Conservation (phyloP, 148 eudicot genomes). For the Spergularia marina region DNA sequence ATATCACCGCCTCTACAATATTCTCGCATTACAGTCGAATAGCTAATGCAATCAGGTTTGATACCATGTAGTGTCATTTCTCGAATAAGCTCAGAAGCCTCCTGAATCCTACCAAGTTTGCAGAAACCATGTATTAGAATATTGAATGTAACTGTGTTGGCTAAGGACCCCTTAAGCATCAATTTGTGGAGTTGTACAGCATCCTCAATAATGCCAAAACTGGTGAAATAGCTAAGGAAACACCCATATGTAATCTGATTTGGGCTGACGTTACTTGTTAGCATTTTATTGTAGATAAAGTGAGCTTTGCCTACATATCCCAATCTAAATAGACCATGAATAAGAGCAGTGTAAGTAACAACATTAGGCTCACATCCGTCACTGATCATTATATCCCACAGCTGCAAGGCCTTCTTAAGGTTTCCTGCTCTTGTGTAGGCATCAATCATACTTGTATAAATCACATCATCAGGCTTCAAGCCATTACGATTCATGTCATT, state of each 20-base stretch:
- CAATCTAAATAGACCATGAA: constrained; percentile 59
- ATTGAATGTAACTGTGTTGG: constrained; percentile 74
- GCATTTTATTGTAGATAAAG: constrained; percentile 65
- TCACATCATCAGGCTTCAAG: constrained; percentile 67
- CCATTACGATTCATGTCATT: constrained; percentile 66
- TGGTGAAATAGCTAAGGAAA: constrained; percentile 62
- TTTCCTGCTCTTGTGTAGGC: constrained; percentile 65
- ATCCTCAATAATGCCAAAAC: constrained; percentile 54
- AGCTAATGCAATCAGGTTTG: constrained; percentile 79
- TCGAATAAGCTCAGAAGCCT: constrained; percentile 47
- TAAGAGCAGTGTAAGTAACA: constrained; percentile 66
- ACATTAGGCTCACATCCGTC: constrained; percentile 73
- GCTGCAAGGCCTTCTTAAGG: constrained; percentile 58
- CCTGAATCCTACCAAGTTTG: constrained; percentile 60
- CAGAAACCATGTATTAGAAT: constrained; percentile 76
- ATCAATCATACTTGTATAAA: constrained; percentile 69
- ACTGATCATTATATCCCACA: constrained; percentile 67
- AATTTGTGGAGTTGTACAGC: constrained; percentile 57
- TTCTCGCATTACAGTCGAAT: constrained; percentile 65
- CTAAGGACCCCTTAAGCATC: constrained; percentile 50
- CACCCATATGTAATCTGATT: constrained; percentile 76
- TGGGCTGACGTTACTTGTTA: constrained; percentile 43
- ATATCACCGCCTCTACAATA: constrained; percentile 59
- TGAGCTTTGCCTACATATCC: constrained; percentile 63
- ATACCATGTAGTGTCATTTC: constrained; percentile 56